Percentiles rank a stretch among this genome's conserved stretches.
phyloP scores from a whole-genome alignment of 2,329 filamentous ascomycete genomes.

The Xylaria sp. region DNA sequence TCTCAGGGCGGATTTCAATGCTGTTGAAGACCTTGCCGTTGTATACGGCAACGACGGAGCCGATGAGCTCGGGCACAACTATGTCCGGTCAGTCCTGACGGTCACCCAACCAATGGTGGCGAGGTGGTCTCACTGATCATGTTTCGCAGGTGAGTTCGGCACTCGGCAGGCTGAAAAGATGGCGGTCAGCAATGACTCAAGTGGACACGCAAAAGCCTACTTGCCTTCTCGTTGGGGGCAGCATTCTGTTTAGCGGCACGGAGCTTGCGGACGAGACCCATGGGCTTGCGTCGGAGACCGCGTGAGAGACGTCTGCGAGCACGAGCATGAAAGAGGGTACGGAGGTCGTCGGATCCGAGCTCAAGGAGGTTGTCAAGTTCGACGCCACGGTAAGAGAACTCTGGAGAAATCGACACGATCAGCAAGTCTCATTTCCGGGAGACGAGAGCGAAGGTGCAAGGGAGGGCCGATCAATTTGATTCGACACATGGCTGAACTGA shows the following conservation, averaged over 20 bases:
- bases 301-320: conserved; percentile 99
- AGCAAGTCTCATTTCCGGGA: background rate
- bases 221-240: conserved; percentile 83
- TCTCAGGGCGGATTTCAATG: conserved; percentile 99
- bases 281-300: conserved; percentile 99
- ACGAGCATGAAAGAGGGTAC: conserved; percentile 98
- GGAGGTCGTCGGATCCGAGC: conserved; percentile 97
- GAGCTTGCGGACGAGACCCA: conserved; percentile 99
- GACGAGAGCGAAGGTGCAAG: too few species aligned
- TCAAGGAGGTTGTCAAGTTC: conserved; percentile 99
- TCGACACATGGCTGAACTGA: background rate
- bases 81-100: background rate
- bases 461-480: background rate
- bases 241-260: conserved; percentile 99
- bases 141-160: conserved; percentile 87
- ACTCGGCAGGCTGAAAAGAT: conserved; percentile 22
- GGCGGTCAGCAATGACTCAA: conserved; percentile 2
- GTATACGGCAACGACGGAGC: conserved; percentile 98
- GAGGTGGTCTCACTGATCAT: conserved; percentile 71
- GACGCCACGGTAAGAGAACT: conserved; percentile 99
- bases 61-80: conserved; percentile 99
- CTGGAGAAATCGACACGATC: conserved; percentile 81
- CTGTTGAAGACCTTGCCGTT: conserved; percentile 99
- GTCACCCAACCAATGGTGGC: background rate
- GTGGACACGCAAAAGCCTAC: background rate